Base-by-base conservation (phyloP, 148 eudicot species). In the Vaccinium darrowii region DNA sequence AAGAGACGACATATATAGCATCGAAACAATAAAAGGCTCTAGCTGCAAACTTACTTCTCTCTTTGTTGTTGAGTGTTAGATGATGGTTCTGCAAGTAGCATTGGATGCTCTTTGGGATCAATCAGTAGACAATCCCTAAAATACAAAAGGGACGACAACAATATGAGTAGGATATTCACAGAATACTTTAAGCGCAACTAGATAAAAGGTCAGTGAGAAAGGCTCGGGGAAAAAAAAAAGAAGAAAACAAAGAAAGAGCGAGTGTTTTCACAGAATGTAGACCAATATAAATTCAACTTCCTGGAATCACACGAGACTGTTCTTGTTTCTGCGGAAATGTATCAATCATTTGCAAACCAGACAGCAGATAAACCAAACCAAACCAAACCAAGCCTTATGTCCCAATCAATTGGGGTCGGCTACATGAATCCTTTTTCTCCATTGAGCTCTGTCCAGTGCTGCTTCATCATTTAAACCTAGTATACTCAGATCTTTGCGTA, bases 61-160 rank as follows among this genome's bases (percentile, higher is more conserved):
- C 99, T 94, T 83, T 95, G 98, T 65, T 90, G 98, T 85, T 92
- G 99, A 86, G 85, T 87, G 87, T 97, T 97, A 58, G 88, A 89
- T 79, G 98, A 95, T 83, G 99, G 93, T 86, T 97, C 99, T 23
- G 99, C 98, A 78, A 97, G 92, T 79, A 97, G 89, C 98, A 97
- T 94, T 10, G 98, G 99, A 87, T 97, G 99, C 89, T 97, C 99
- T 88, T 91, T 93, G 3, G 99, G 98, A 88, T 97, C 98, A 91
- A 97, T 89, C 91, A 95, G 86, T 49, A 97, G 90, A 84, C 99
- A 95, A 76, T 94, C 97, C 96, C 99, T 97, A 85, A 78, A 83
- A 88, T 52, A 50, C 14, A 79, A 39, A 33, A 73, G 84, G 71
- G 47, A 71, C 53, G 76, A 14, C 54, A 54, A 76, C 50, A 74